Base-by-base conservation (phyloP, 768 basidiomycete genomes). In the Zangia roseola region DNA sequence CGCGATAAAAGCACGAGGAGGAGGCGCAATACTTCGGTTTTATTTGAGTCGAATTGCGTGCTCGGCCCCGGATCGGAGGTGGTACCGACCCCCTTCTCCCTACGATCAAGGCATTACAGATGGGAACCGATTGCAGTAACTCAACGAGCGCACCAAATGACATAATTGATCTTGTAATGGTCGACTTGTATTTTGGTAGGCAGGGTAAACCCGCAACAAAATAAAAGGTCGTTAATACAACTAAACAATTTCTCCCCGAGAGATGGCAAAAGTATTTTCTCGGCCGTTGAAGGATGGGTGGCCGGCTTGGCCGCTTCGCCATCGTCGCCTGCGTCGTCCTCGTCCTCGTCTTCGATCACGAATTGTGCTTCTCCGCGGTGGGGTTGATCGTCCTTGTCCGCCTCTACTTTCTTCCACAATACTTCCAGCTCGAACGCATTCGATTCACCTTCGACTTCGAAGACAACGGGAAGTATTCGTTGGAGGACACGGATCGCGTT, bases 51-150 rank as follows among this genome's bases (percentile, higher is more conserved):
- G 45, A 83, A 79, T 21, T 75, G 74, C 55, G 78, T 78, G 57
- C 71, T 78, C 8, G 82, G 73, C 0, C 84, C 85, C 8, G 82
- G 78, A 62, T 90, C 86, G 31, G 79, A 73, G 2, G 92, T 91
- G 2, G 92, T 92, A 12, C 97, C 95, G 20, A 99, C 81, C 12
- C 95, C 95, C 61, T 88, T 92, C 74, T 97, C 93, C 95, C 95
- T 94, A 48, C 24, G 19, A 34, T 38, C 23, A 36, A 40, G 30
- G 47, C 33, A 25, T 57, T 23, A 57, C 23, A 35, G 45, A 52
- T 31, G n/a, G 3, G 31, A 31, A 45, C 17, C 26, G 40, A 34
- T 45, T 25, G 37, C 26, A 52, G 24, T 10, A 51, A 45, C 30
- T 42, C 35, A 19, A 49, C 13, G 6, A 53, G 66, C 86, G 51